phyloP scores from a whole-genome alignment of 345 rosid species.

The Hibiscus tridactylites region DNA sequence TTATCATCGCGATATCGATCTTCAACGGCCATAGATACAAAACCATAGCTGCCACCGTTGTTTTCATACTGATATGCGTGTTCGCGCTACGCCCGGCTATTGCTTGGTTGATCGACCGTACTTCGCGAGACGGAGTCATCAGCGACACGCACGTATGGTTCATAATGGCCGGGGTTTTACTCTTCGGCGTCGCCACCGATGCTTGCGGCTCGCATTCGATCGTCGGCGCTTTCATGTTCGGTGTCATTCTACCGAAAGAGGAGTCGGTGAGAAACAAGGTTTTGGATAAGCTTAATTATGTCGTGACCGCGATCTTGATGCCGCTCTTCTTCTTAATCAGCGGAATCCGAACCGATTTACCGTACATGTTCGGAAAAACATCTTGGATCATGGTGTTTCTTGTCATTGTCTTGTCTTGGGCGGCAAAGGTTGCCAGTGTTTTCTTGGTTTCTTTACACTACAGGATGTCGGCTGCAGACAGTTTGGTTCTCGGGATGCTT shows the following conservation, averaged over 20 bases:
- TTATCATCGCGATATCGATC: slow-evolving; percentile 17
- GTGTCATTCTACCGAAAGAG: slow-evolving; percentile 45
- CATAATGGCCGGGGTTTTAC: slow-evolving; percentile 29
- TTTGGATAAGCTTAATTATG: slow-evolving; percentile 37
- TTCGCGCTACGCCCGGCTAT: slow-evolving; percentile 34
- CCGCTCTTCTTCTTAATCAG: slow-evolving; percentile 39
- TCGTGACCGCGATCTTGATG: slow-evolving; percentile 19
- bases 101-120: slow-evolving; percentile 25
- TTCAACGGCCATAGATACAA: background rate
- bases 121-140: slow-evolving; percentile 23
- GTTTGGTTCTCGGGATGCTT: slow-evolving; percentile 39
- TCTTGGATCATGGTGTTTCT: background rate
- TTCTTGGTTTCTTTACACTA: slow-evolving; percentile 19
- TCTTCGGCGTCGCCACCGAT: slow-evolving; percentile 43
- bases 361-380: background rate
- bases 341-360: slow-evolving; percentile 29
- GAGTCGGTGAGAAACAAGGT: slow-evolving; percentile 21
- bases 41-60: slow-evolving; percentile 11
- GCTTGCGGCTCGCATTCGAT: slow-evolving; percentile 41
- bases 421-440: slow-evolving; percentile 36
- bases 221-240: slow-evolving; percentile 58
- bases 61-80: slow-evolving; percentile 27
- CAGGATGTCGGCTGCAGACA: slow-evolving; percentile 25
- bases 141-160: slow-evolving; percentile 38
- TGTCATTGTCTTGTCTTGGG: slow-evolving; percentile 9